These are phyloP conservation scores for Fusarium anthophilum DNA, from an alignment of 2,329 filamentous ascomycete genomes.

Conservation along the genomic window DNA sequence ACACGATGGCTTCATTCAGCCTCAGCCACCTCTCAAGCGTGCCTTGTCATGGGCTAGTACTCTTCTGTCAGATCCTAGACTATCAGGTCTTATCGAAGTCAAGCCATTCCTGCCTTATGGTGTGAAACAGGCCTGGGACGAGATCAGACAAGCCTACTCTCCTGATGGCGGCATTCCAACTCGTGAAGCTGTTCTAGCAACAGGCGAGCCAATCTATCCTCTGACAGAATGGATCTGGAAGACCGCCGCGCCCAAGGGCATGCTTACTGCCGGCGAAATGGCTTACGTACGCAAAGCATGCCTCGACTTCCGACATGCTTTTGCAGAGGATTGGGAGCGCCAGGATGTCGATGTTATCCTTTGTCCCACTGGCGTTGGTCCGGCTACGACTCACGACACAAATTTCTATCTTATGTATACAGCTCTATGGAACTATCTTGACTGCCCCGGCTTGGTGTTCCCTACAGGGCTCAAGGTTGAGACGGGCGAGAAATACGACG, in stretches of 20 bases:
- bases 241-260: background rate
- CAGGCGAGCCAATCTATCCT: background rate
- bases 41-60: background rate
- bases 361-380: background rate
- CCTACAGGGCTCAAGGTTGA: background rate
- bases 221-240: background rate
- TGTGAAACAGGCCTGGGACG: background rate
- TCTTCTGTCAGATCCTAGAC: background rate
- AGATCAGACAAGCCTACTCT: background rate
- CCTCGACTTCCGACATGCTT: background rate
- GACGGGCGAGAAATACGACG: background rate
- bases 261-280: background rate
- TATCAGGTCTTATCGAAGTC: background rate
- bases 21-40: background rate
- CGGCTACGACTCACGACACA: background rate
- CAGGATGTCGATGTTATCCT: background rate
- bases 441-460: background rate
- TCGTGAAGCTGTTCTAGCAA: background rate
- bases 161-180: background rate
- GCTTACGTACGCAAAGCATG: background rate
- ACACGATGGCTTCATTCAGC: background rate
- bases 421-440: background rate
- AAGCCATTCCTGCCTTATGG: background rate
- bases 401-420: background rate
- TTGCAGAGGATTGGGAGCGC: background rate